These are phyloP conservation scores for Nothopassalora personata DNA, from an alignment of 2,329 filamentous ascomycete species.

Conservation along the genomic window DNA sequence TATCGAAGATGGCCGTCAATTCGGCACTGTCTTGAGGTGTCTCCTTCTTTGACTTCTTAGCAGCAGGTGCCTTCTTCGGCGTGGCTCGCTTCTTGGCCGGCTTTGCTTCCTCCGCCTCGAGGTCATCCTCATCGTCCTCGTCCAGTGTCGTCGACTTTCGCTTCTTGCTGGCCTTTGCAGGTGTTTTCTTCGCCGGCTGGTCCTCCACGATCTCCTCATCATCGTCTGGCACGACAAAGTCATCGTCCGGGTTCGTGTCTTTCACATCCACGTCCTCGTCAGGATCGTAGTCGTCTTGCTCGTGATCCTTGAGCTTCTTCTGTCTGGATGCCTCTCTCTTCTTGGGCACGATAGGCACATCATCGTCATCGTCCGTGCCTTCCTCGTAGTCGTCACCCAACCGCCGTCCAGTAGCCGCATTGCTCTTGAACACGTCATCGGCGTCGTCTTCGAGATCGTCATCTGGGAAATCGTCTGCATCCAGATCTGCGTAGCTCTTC, in stretches of 20 bases:
- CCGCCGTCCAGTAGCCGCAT: conserved; percentile 53
- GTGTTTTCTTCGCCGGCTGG: conserved; percentile 36
- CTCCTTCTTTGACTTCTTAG: conserved; percentile 58
- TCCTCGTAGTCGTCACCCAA: conserved; percentile 68
- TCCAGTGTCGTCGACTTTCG: conserved; percentile 56
- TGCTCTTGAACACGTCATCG: conserved; percentile 80
- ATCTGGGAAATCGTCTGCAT: conserved; percentile 34
- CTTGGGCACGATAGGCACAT: conserved; percentile 55
- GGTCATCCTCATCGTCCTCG: conserved; percentile 50
- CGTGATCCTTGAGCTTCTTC: conserved; percentile 32
- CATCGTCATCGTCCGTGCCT: conserved; percentile 59
- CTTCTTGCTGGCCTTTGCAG: conserved; percentile 42
- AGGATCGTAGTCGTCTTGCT: conserved; percentile 38
- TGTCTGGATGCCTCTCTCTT: conserved; percentile 19
- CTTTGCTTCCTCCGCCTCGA: conserved; percentile 38
- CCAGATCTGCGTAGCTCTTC: conserved; percentile 35
- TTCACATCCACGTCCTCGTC: conserved; percentile 51
- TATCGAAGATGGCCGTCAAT: conserved; percentile 80
- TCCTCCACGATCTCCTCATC: conserved; percentile 37
- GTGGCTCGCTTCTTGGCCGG: conserved; percentile 54
- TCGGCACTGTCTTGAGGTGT: conserved; percentile 62
- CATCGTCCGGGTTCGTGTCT: conserved; percentile 43
- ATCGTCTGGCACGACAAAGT: conserved; percentile 42
- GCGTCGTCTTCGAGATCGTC: conserved; percentile 47
- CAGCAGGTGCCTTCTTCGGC: conserved; percentile 48